Base-by-base conservation (phyloP, 2,329 filamentous ascomycete species). In the Apiospora aurea region DNA sequence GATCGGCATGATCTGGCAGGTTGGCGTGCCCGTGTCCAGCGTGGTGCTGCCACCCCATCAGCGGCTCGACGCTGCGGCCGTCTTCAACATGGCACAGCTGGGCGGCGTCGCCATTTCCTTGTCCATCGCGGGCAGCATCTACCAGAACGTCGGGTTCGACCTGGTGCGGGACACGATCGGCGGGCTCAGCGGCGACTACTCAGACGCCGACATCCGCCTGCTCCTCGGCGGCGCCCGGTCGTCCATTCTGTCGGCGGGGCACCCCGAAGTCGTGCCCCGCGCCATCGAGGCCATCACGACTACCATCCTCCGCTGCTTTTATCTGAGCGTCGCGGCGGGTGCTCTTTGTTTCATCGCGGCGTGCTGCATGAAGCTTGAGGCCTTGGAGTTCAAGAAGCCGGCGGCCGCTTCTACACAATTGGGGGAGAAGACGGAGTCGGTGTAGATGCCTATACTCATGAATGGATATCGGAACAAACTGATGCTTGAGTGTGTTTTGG, bases 1-100 rank as follows among this genome's bases (percentile, higher is more conserved):
- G 0, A 71, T 80, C 0, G 81, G 81, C 10, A 74, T 81, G 46
- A 75, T 78, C 24, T 81, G 78, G 73, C 79, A 80, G 69, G 76
- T 80, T 1, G 76, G 79, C 8, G 75, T 79, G 8, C 78, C 78
- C 57, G 77, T 82, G 16, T 77, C 77, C 13, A 79, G 79, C 49
- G 74, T 76, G 34, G 77, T 78, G 5, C 71, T 77, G 2, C 72
- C 72, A 61, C 76, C 77, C 38, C 78, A 80, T 34, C 72, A 80
- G 21, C 74, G 74, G 1, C 72, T 78, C 8, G 81, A 82, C 71
- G 76, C 76, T 61, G 74, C 79, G 14, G 77, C 79, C 0, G 71
- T 82, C n/a, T 79, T 80, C 72, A 81, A 79, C 73, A 77, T 82
- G 74, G 76, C 77, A 38, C 79, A 81, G 75, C 76, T 82, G 67